A percentile compares a stretch with the other conserved stretches of the same genome.
These are phyloP conservation scores for Talaromyces islandicus DNA, from an alignment of 2,329 filamentous ascomycete genomes.

Conservation along the genomic window DNA sequence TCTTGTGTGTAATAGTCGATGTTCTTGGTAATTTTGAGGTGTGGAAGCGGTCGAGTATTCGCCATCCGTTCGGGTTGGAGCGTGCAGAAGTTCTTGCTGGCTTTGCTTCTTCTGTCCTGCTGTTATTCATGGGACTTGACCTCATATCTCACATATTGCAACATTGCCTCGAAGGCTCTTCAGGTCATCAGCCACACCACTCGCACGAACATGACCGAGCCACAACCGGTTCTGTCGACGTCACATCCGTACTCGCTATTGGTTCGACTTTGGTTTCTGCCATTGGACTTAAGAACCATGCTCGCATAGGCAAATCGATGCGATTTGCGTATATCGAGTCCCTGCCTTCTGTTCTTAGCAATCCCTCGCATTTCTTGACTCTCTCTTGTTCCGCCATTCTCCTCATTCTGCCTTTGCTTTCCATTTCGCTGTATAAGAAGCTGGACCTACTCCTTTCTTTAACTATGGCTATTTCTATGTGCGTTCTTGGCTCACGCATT, in stretches of 20 bases:
- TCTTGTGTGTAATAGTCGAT: constrained; percentile 86
- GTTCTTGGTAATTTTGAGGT: constrained; percentile 96
- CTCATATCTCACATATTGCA: constrained; percentile 90
- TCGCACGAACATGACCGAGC: constrained; percentile 61
- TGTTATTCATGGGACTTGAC: constrained; percentile 96
- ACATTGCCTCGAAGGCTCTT: constrained; percentile 79
- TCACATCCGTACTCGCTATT: constrained; percentile 76
- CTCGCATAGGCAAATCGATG: constrained; percentile 87
- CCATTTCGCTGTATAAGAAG: constrained; percentile 72
- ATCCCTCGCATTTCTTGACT: constrained; percentile 91
- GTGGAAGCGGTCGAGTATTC: constrained; percentile 86
- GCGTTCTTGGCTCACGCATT: constrained; percentile 73
- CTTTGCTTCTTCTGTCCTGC: constrained; percentile 90
- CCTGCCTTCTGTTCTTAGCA: constrained; percentile 80
- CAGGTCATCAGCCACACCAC: constrained; percentile 68
- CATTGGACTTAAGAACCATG: constrained; percentile 81
- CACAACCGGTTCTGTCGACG: constrained; percentile 69
- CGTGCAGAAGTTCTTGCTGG: constrained; percentile 89
- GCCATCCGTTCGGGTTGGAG: constrained; percentile 89
- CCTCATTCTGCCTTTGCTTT: constrained; percentile 74
- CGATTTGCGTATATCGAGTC: constrained; percentile 75
- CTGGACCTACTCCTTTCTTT: constrained; percentile 77
- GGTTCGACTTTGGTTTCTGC: constrained; percentile 78
- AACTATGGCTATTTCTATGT: constrained; percentile 81
- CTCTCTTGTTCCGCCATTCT: constrained; percentile 78